A percentile compares a stretch with the other conserved stretches of the same genome.
phyloP scores from a whole-genome alignment of 768 basidiomycete species.

The Sporobolomyces phaffii region DNA sequence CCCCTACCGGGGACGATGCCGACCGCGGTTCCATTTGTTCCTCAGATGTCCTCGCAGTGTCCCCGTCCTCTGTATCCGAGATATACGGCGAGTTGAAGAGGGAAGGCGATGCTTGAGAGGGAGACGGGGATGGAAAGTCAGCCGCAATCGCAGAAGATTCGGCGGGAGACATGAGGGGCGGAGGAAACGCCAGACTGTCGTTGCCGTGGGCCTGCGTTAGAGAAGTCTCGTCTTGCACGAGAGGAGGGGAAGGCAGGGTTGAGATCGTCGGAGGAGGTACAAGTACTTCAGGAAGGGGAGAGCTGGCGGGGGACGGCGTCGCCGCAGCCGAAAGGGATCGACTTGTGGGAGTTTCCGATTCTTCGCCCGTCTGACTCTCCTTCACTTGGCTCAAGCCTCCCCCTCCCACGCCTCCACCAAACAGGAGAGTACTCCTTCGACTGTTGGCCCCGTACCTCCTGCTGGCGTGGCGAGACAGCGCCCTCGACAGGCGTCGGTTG shows the following conservation, averaged over 20 bases:
- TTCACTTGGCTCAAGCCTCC: background rate
- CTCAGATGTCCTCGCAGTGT: no score
- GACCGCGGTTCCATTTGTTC: no score
- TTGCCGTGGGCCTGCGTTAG: no score
- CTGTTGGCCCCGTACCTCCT: constrained; percentile 10
- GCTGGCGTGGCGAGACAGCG: constrained; percentile 10
- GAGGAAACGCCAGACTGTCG: no score
- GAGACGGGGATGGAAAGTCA: constrained; percentile 7
- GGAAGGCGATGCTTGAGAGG: background rate
- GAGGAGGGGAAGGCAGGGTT: background rate
- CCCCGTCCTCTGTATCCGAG: constrained; percentile 4
- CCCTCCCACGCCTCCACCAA: background rate
- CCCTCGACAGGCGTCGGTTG: constrained; percentile 9
- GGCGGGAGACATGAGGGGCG: constrained; percentile 7
- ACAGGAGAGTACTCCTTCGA: background rate
- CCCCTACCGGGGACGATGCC: no score
- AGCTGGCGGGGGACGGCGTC: background rate
- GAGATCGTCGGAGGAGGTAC: background rate
- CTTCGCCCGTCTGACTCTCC: background rate
- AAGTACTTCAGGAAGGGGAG: no score
- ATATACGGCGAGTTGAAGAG: background rate
- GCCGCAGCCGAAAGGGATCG: no score
- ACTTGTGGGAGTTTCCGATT: background rate
- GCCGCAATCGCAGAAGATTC: constrained; percentile 4
- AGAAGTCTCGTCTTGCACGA: background rate